Evolutionary conservation across 768 basidiomycete species (phyloP).

Genomic region (Russula compacta): DNA sequence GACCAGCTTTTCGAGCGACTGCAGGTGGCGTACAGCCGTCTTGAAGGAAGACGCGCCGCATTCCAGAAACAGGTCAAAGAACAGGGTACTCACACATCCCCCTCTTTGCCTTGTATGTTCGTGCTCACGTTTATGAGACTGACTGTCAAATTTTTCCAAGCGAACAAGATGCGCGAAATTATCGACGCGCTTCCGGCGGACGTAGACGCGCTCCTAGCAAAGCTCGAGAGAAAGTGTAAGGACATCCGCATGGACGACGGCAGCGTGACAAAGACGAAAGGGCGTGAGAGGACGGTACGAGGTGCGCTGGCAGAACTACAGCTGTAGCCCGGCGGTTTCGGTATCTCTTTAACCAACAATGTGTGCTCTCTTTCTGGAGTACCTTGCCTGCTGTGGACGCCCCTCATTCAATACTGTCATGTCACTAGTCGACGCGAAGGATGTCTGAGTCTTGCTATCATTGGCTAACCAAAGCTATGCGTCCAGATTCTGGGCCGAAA

Average conservation of each 20-base stretch:
- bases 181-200: constrained; percentile 1
- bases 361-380: not conserved
- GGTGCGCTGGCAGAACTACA: constrained; percentile 9
- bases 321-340: not conserved
- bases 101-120: not conserved
- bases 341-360: not conserved
- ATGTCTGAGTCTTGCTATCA: too few species aligned
- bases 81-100: not conserved
- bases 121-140: not conserved
- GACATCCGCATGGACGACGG: not conserved
- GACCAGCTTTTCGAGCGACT: too few species aligned
- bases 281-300: constrained; percentile 3
- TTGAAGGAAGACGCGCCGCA: not conserved
- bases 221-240: not conserved
- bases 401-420: too few species aligned
- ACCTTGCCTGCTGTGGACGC: too few species aligned
- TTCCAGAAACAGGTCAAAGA: constrained; percentile 8
- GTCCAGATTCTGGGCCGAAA: too few species aligned
- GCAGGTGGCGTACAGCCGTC: too few species aligned
- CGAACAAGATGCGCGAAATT: constrained; percentile 11
- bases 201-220: not conserved
- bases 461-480: too few species aligned
- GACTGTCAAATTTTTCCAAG: not conserved
- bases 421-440: too few species aligned
- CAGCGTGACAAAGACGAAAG: not conserved